These are phyloP conservation scores for Geranium rotundifolium DNA, from an alignment of 345 rosid species.

Conservation along the genomic window DNA sequence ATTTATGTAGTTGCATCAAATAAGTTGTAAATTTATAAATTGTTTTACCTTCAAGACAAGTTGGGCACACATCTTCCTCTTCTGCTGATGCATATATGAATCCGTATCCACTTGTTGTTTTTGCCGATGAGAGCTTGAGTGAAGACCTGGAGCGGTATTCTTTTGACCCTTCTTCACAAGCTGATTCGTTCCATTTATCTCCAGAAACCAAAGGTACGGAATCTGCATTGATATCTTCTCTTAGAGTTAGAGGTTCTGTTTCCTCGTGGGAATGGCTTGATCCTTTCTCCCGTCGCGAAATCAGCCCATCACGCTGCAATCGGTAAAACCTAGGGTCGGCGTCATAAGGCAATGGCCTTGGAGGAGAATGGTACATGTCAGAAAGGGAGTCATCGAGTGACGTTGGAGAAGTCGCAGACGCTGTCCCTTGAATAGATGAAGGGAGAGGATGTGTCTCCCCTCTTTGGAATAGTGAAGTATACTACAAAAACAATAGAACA, in stretches of 20 bases:
- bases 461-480: constrained; percentile 56
- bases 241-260: constrained; percentile 66
- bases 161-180: constrained; percentile 51
- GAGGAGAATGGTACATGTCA: constrained; percentile 79
- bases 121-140: constrained; percentile 37
- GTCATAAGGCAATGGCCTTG: constrained; percentile 93
- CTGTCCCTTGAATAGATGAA: constrained; percentile 63
- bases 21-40: background rate
- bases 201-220: constrained; percentile 45
- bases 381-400: constrained; percentile 78
- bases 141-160: constrained; percentile 44
- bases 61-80: constrained; percentile 94
- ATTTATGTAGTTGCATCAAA: too few species aligned
- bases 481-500: constrained; percentile 31
- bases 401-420: constrained; percentile 50
- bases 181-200: constrained; percentile 55
- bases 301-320: constrained; percentile 46
- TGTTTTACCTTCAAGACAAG: constrained; percentile 87
- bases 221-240: constrained; percentile 45
- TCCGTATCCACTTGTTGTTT: constrained; percentile 30
- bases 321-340: constrained; percentile 51
- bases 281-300: constrained; percentile 76
- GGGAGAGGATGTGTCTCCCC: constrained; percentile 67
- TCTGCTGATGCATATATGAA: constrained; percentile 44
- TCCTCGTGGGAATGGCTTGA: constrained; percentile 77